Conservation (phyloP, 2,329 filamentous ascomycete genomes). For the Trichoderma harzianum region DNA sequence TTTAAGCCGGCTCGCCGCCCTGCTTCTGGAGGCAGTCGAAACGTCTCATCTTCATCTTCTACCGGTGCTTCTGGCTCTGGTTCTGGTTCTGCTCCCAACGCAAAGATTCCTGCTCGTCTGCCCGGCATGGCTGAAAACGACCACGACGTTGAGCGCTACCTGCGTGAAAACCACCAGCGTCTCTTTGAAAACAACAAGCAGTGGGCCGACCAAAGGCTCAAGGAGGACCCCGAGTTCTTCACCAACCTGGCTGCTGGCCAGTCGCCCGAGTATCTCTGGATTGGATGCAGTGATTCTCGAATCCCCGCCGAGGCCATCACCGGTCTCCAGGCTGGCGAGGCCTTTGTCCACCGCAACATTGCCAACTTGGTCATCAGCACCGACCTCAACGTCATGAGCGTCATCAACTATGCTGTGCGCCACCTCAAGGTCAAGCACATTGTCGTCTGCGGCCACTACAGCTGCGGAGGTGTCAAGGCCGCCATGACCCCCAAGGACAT, state of each 20-base stretch:
- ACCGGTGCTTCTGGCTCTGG: background rate
- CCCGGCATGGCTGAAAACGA: slow-evolving; percentile 17
- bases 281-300: slow-evolving; percentile 86
- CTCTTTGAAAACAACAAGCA: slow-evolving; percentile 66
- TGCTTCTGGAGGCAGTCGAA: background rate
- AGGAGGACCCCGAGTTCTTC: slow-evolving; percentile 63
- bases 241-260: slow-evolving; percentile 61
- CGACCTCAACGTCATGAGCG: slow-evolving; percentile 75
- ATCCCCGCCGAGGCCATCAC: slow-evolving; percentile 89
- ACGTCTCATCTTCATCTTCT: slow-evolving; percentile 1
- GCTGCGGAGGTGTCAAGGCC: slow-evolving; percentile 72
- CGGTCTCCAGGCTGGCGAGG: slow-evolving; percentile 79
- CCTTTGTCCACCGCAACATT: slow-evolving; percentile 84
- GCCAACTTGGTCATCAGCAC: slow-evolving; percentile 46
- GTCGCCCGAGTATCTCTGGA: slow-evolving; percentile 74
- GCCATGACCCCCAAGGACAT: slow-evolving; percentile 69
- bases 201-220: slow-evolving; percentile 60
- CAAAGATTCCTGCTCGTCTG: slow-evolving; percentile 1
- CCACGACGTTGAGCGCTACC: slow-evolving; percentile 50
- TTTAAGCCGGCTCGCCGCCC: background rate
- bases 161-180: slow-evolving; percentile 61
- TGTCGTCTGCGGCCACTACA: slow-evolving; percentile 75
- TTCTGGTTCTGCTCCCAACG: background rate
- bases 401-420: slow-evolving; percentile 82
- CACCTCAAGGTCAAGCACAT: slow-evolving; percentile 80